phyloP scores from a whole-genome alignment of 169 alveolate species.

The Plasmodium gaboni region DNA sequence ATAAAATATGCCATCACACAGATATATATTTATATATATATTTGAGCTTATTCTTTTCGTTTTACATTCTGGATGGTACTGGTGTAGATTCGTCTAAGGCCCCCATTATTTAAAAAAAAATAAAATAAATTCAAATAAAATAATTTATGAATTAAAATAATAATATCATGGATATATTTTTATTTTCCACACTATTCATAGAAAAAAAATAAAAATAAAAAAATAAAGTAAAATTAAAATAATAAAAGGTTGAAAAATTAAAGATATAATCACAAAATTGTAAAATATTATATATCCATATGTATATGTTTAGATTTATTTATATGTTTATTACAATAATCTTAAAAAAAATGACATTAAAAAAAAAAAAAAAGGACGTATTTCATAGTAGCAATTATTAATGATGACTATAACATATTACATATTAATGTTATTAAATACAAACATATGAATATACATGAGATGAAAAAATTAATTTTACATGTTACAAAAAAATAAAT shows the following conservation, averaged over 20 bases:
- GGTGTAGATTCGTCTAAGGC: constrained; percentile 77
- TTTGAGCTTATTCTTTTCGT: background rate
- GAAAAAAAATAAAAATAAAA: constrained; percentile 16
- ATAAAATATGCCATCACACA: no score
- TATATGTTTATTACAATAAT: no score
- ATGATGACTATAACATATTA: no score
- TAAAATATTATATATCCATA: no score
- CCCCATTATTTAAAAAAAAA: constrained; percentile 43
- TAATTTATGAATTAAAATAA: constrained; percentile 15
- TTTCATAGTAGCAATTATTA: no score
- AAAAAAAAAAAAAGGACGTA: constrained; percentile 18
- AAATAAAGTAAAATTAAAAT: background rate
- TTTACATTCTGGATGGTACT: constrained; percentile 75
- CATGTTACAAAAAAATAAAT: no score
- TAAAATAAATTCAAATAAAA: background rate
- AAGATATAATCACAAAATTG: no score
- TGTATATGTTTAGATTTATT: no score
- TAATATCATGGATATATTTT: background rate
- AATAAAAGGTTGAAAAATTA: background rate
- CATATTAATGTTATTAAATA: no score
- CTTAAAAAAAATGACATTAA: background rate
- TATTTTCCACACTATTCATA: constrained; percentile 12
- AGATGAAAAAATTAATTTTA: no score
- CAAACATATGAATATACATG: no score
- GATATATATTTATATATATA: background rate